phyloP scores from a whole-genome alignment of 2,329 filamentous ascomycete genomes.

The Stromatinia cepivora region DNA sequence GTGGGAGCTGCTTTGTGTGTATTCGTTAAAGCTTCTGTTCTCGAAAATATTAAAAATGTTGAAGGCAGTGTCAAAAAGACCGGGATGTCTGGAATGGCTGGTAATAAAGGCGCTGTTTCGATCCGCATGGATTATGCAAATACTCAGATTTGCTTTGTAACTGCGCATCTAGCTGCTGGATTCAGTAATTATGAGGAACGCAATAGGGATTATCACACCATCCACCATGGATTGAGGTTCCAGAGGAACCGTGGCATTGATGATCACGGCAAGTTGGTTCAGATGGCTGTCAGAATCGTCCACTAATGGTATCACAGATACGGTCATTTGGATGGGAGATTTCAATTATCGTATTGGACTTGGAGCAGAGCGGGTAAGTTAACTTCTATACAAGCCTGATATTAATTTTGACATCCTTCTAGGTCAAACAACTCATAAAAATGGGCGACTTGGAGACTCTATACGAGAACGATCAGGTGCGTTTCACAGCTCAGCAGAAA shows the following conservation, averaged over 20 bases:
- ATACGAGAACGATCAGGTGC: constrained; percentile 87
- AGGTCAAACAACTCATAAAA: constrained; percentile 64
- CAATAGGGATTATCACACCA: constrained; percentile 77
- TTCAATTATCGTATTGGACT: constrained; percentile 98
- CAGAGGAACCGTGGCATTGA: constrained; percentile 89
- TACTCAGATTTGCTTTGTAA: constrained; percentile 92
- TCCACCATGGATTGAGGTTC: constrained; percentile 78
- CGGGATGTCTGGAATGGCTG: constrained; percentile 94
- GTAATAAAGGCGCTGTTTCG: constrained; percentile 96
- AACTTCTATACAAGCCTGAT: background rate
- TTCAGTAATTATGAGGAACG: constrained; percentile 97
- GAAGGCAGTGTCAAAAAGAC: constrained; percentile 93
- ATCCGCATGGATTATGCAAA: constrained; percentile 94
- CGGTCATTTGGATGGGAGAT: constrained; percentile 92
- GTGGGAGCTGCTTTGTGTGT: constrained; percentile 92
- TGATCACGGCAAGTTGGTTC: constrained; percentile 66
- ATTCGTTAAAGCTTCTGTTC: constrained; percentile 77
- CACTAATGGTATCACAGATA: constrained; percentile 48
- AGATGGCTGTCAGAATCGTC: background rate
- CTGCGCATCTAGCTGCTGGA: constrained; percentile 91
- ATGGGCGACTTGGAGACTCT: constrained; percentile 72
- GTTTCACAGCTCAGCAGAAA: constrained; percentile 20
- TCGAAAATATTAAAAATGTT: constrained; percentile 89
- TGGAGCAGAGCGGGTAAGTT: constrained; percentile 66
- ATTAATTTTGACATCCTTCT: background rate